Evolutionary conservation across 2,329 filamentous ascomycete genomes (phyloP).

Genomic region (Penicillium sp.): DNA sequence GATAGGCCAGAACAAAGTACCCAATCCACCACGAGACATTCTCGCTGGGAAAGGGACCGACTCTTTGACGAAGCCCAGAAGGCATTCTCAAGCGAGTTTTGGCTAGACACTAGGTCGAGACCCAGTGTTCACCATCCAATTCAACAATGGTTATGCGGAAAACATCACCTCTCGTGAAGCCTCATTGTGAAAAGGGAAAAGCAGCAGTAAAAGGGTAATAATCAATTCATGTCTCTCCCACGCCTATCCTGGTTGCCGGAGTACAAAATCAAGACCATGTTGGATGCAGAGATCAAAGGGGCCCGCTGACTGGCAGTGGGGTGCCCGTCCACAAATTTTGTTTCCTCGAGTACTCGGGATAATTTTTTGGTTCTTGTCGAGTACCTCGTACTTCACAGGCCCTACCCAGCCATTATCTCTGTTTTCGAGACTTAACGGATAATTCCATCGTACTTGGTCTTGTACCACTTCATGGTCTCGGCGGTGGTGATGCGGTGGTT

Average conservation of each 20-base stretch:
- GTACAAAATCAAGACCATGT: slow-evolving; percentile 32
- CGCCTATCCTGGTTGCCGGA: slow-evolving; percentile 40
- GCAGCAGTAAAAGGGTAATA: slow-evolving; percentile 23
- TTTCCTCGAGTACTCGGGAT: slow-evolving; percentile 22
- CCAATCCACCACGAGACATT: slow-evolving; percentile 6
- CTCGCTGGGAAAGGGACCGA: slow-evolving; percentile 13
- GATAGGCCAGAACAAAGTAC: slow-evolving; percentile 23
- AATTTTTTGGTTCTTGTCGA: slow-evolving; percentile 29
- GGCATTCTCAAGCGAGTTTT: slow-evolving; percentile 23
- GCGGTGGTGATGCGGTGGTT: slow-evolving; percentile 89
- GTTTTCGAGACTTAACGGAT: slow-evolving; percentile 71
- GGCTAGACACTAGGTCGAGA: slow-evolving; percentile 11
- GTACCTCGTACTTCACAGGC: slow-evolving; percentile 32
- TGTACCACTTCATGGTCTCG: slow-evolving; percentile 98
- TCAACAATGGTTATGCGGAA: slow-evolving; percentile 59
- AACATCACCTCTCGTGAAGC: slow-evolving; percentile 56
- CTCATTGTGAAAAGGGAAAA: slow-evolving; percentile 53
- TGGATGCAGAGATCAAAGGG: slow-evolving; percentile 26
- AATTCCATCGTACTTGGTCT: slow-evolving; percentile 95
- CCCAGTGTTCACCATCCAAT: slow-evolving; percentile 29
- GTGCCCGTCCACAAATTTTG: slow-evolving; percentile 21
- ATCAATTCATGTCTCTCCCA: slow-evolving; percentile 41
- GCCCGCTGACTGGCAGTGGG: slow-evolving; percentile 17
- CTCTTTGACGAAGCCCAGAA: slow-evolving; percentile 20
- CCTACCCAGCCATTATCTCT: slow-evolving; percentile 6